phyloP scores from a whole-genome alignment of 2,329 filamentous ascomycete species.

The Paramyrothecium roridum region DNA sequence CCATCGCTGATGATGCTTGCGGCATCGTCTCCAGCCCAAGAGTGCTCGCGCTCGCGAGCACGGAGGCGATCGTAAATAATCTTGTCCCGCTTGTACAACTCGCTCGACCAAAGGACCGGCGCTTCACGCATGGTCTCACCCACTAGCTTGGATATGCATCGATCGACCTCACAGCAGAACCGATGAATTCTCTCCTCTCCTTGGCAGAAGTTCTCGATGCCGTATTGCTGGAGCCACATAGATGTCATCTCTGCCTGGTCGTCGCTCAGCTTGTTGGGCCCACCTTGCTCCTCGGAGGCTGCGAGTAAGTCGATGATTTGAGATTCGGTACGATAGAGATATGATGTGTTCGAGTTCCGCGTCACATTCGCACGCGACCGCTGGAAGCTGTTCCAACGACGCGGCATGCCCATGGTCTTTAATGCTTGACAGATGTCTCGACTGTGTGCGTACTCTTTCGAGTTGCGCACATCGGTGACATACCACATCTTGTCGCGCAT shows the following conservation, averaged over 20 bases:
- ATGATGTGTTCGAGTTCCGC: constrained; percentile 49
- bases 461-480: constrained; percentile 88
- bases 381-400: constrained; percentile 51
- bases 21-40: constrained; percentile 45
- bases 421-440: constrained; percentile 82
- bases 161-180: constrained; percentile 86
- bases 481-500: constrained; percentile 99
- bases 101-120: constrained; percentile 88
- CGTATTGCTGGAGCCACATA: constrained; percentile 76
- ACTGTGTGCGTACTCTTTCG: constrained; percentile 81
- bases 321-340: constrained; percentile 76
- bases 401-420: constrained; percentile 79
- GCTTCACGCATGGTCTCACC: constrained; percentile 81
- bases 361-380: constrained; percentile 44
- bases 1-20: constrained; percentile 54
- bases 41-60: constrained; percentile 42
- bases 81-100: constrained; percentile 79
- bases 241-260: constrained; percentile 85
- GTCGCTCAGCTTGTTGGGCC: constrained; percentile 93
- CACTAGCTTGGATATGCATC: constrained; percentile 79
- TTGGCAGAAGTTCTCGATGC: constrained; percentile 88
- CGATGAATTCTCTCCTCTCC: constrained; percentile 94
- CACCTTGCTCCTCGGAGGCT: constrained; percentile 77
- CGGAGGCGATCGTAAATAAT: constrained; percentile 50
- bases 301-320: constrained; percentile 87